Evolutionary conservation across 208 protist species (phyloP).

Genomic region (Trypanosoma boissoni): DNA sequence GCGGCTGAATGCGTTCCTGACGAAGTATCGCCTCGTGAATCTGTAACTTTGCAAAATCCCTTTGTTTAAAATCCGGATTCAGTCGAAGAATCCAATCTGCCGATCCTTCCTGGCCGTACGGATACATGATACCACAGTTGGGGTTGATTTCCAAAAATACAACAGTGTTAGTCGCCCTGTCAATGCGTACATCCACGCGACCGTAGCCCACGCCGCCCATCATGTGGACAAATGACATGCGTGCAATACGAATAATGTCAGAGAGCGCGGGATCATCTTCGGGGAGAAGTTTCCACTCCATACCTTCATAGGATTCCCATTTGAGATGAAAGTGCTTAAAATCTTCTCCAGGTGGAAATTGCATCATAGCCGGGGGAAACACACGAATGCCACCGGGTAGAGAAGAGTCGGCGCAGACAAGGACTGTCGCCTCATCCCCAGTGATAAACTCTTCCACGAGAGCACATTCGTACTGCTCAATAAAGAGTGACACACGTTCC

Average conservation of each 20-base stretch:
- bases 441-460: slow-evolving; percentile 88
- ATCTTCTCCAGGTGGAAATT: slow-evolving; percentile 80
- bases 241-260: slow-evolving; percentile 65
- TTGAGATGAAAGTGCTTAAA: slow-evolving; percentile 93
- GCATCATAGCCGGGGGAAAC: slow-evolving; percentile 74
- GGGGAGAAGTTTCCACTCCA: slow-evolving; percentile 71
- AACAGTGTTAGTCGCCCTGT: slow-evolving; percentile 49
- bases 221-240: slow-evolving; percentile 80
- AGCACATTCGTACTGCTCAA: slow-evolving; percentile 79
- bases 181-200: slow-evolving; percentile 83
- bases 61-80: slow-evolving; percentile 63
- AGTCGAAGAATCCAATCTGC: slow-evolving; percentile 87
- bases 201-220: slow-evolving; percentile 90
- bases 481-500: slow-evolving; percentile 47
- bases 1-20: slow-evolving; percentile 28
- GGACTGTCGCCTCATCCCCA: slow-evolving; percentile 85
- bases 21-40: slow-evolving; percentile 62
- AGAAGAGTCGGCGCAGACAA: slow-evolving; percentile 64
- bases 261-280: slow-evolving; percentile 61
- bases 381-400: slow-evolving; percentile 78
- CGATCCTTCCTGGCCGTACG: slow-evolving; percentile 76
- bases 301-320: slow-evolving; percentile 87
- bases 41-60: slow-evolving; percentile 77
- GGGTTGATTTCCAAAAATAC: slow-evolving; percentile 91
- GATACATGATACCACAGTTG: slow-evolving; percentile 92